These are phyloP conservation scores for Sutorius australiensis DNA, from an alignment of 768 basidiomycete species.

Conservation along the genomic window DNA sequence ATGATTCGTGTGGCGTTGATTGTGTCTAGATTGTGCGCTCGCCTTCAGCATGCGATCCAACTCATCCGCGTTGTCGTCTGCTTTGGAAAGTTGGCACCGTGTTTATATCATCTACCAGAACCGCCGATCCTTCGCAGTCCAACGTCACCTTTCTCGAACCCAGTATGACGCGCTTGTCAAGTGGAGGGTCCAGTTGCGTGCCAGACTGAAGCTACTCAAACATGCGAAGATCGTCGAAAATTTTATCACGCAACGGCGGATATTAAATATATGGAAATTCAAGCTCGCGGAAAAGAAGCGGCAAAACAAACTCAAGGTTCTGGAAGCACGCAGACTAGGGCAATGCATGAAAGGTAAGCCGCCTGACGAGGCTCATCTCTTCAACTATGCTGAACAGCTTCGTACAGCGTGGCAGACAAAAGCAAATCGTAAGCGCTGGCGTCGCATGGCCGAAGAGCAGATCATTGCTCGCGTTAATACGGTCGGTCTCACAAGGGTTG, in stretches of 20 bases:
- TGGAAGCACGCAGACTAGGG: conserved; percentile 37
- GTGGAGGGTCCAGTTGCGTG: conserved; percentile 57
- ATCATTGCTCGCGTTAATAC: conserved; percentile 38
- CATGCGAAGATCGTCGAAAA: conserved; percentile 53
- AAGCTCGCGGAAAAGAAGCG: conserved; percentile 43
- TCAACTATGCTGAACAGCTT: conserved; percentile 7
- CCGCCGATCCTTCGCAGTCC: conserved; percentile 44
- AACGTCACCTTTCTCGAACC: conserved; percentile 29
- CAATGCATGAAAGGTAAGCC: conserved; percentile 32
- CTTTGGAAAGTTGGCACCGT: conserved; percentile 46
- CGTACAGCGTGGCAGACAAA: conserved; percentile 47
- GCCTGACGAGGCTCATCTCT: conserved; percentile 12
- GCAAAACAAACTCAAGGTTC: conserved; percentile 41
- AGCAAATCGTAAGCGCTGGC: conserved; percentile 36
- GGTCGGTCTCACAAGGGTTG: conserved; percentile 29
- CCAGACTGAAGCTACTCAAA: conserved; percentile 45
- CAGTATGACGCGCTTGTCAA: conserved; percentile 45
- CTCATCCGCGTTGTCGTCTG: conserved; percentile 35
- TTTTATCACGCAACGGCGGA: conserved; percentile 46
- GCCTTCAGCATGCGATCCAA: conserved; percentile 45
- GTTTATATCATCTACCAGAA: conserved; percentile 44
- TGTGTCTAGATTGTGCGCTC: conserved; percentile 43
- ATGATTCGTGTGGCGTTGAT: conserved; percentile 8
- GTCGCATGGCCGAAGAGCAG: conserved; percentile 42
- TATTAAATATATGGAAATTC: conserved; percentile 47